Percentiles rank a stretch among this genome's conserved stretches.
These are phyloP conservation scores for Aspergillus aculeatus DNA, from an alignment of 2,329 filamentous ascomycete genomes.

Conservation along the genomic window DNA sequence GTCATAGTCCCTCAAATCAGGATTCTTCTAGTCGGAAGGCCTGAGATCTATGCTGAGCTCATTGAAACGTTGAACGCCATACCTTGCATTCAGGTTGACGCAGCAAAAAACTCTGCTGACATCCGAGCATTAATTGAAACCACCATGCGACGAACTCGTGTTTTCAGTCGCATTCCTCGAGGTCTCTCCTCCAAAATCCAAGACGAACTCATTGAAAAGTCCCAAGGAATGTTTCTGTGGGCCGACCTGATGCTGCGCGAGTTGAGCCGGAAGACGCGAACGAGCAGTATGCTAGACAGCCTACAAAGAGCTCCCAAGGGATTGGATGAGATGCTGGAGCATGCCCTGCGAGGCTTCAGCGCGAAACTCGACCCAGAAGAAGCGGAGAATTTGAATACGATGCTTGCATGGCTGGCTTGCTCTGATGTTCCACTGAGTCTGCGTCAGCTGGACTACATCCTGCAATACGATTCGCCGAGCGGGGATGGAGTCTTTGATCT, in stretches of 20 bases:
- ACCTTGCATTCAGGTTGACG: background rate
- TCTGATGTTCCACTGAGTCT: background rate
- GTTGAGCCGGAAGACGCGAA: background rate
- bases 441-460: background rate
- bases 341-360: background rate
- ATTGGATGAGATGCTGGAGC: background rate
- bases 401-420: background rate
- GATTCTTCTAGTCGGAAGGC: background rate
- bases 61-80: background rate
- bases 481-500: background rate
- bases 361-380: background rate
- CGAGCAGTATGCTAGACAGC: background rate
- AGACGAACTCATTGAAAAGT: background rate
- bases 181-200: background rate
- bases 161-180: background rate
- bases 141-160: background rate
- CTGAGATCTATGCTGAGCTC: background rate
- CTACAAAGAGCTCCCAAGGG: background rate
- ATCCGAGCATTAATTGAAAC: background rate
- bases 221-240: slow-evolving; percentile 3
- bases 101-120: background rate
- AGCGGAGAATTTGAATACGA: background rate
- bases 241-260: background rate
- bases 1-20: background rate
- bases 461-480: background rate